Percentiles rank a stretch among this genome's conserved stretches.
Evolutionary conservation across 441 rosid species (phyloP).

Genomic region (Metrosideros polymorpha): DNA sequence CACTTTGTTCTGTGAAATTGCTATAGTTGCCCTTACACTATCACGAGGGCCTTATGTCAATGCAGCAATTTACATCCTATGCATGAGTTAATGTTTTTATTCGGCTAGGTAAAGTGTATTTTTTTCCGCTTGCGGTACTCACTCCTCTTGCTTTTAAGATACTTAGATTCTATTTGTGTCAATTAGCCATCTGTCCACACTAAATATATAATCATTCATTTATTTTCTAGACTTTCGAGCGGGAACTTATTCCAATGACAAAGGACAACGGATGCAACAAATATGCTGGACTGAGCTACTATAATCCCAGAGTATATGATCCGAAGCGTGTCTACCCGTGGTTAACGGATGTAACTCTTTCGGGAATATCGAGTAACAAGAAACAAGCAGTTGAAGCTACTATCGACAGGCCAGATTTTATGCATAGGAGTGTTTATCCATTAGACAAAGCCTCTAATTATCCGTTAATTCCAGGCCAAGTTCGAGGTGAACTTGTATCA

Average conservation of each 20-base stretch:
- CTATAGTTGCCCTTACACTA: background rate
- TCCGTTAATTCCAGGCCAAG: background rate
- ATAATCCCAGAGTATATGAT: background rate
- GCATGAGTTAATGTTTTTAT: background rate
- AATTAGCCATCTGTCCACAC: background rate
- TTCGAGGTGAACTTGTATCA: background rate
- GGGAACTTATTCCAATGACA: background rate
- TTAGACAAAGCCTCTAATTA: background rate
- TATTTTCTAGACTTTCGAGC: background rate
- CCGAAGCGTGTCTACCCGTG: background rate
- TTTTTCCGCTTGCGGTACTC: background rate
- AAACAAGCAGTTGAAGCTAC: background rate
- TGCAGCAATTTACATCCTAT: background rate
- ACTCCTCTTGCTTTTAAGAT: background rate
- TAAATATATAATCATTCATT: background rate
- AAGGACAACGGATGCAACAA: background rate
- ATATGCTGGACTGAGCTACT: background rate
- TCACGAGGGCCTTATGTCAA: background rate
- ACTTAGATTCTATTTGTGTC: background rate
- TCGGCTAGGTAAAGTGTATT: background rate
- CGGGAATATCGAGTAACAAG: background rate
- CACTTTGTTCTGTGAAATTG: background rate
- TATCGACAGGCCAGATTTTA: background rate
- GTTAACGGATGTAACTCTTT: background rate
- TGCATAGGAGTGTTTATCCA: background rate